Base-by-base conservation (phyloP, 2,329 filamentous ascomycete genomes). In the Sclerotinia minor region DNA sequence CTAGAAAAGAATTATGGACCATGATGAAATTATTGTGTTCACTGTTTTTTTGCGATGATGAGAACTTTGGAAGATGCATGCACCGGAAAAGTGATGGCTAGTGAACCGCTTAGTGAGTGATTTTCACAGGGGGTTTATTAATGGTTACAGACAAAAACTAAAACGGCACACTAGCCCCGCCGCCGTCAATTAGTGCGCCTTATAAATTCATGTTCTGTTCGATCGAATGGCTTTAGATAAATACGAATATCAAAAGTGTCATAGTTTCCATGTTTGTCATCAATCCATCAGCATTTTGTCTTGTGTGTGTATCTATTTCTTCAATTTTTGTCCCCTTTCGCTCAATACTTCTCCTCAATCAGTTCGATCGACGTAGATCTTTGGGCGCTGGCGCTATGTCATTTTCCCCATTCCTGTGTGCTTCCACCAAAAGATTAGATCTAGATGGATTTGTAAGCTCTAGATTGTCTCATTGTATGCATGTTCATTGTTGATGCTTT, bases 391-490 rank as follows among this genome's bases (percentile, higher is more conserved):
- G 49, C 24, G 32, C 41, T 44, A 26, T 60, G 21, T 35, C 21
- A 35, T 49, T 24, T 8, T 13, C 44, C 49, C 47, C 32, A n/a
- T 60, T 17, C 35, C 19, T 61, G 6, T 49, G 24, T 9, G 15
- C 49, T 38, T 38, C 32, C 32, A 64, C 60, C 21, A 50, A 41
- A 49, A 13, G 29, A 38, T 61, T 38, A 50, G 29, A 50, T 61
- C 60, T 44, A 44, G 24, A 54, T 52, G 17, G 47, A 64, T 64
- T 54, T 54, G 32, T 64, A 64, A 64, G 61, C 61, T 47, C 35
- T 41, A 17, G 35, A 44, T 26, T 26, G 24, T 29, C 4, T 35
- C 19, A 29, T 54, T n/a, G 53, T 35, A 55, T 55, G 53, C 53
- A 35, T 35, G 11, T 55, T 35, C 29, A 55, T 64, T 55, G 21